Base-by-base conservation (phyloP, 1,284 basidiomycete genomes). In the Laetiporus sulphureus region DNA sequence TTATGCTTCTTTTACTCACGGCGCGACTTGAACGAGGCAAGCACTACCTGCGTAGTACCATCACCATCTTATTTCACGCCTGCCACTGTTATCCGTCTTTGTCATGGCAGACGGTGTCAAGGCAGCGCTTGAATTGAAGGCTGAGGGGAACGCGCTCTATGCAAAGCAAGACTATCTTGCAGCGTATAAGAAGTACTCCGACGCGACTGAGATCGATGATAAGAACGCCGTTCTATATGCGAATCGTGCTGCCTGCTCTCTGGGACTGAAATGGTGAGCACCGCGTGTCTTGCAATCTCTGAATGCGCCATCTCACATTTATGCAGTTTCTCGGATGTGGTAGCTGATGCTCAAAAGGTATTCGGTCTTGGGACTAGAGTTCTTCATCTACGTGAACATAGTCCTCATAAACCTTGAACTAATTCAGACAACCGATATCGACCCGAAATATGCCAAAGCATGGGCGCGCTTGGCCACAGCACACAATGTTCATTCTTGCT, bases 61-160 rank as follows among this genome's bases (percentile, higher is more conserved):
- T n/a, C n/a, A n/a, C n/a, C n/a, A n/a, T n/a, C n/a, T n/a, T n/a
- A n/a, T n/a, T n/a, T n/a, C n/a, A n/a, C n/a, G n/a, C n/a, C n/a
- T n/a, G n/a, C n/a, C n/a, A n/a, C n/a, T n/a, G n/a, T n/a, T n/a
- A n/a, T n/a, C n/a, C n/a, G n/a, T n/a, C n/a, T n/a, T n/a, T n/a
- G n/a, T n/a, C n/a, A n/a, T n/a, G n/a, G n/a, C n/a, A n/a, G n/a
- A n/a, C n/a, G 30, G 32, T 24, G 8, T 23, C 12, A 20, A 19
- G 12, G 32, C 37, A 21, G 57, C 51, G 7, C 43, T 43, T 5
- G 32, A 44, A 16, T 51, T 68, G 13, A 68, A 69, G 42, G 60
- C 55, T 1, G 62, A 63, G 33, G 67, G 66, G 4, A 69, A 67
- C 44, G 41, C 50, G 13, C 53, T 66, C 2, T 68, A 65, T 43